Base-by-base conservation (phyloP, 495 filamentous ascomycete species). In the Echria macrotheca region DNA sequence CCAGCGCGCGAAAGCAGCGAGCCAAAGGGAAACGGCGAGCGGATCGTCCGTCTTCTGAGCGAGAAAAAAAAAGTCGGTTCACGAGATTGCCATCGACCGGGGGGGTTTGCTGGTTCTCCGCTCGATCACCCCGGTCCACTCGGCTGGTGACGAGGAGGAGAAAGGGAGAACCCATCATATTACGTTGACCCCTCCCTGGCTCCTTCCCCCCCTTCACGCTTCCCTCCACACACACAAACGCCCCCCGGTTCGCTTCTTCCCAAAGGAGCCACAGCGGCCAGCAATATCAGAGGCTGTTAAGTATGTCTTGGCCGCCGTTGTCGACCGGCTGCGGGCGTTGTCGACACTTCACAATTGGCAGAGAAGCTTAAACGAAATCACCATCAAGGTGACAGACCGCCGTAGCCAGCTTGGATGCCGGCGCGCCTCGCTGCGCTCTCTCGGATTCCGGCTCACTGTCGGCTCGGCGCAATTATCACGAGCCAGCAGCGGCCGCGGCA, bases 101-200 rank as follows among this genome's bases (percentile, higher is more conserved):
- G 64, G 57, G 58, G 6, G 43, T 41, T 23, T 47, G 50, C 32
- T 50, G 56, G 47, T 41, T 47, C 45, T 49, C 54, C 36, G 28
- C 50, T 22, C 26, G 54, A 33, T 29, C 29, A 53, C 56, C 66
- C 69, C 61, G 69, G 67, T 67, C 64, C 63, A 63, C 69, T 73
- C 69, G 69, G 69, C 67, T 72, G 63, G 67, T 63, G 56, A 61
- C 60, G 61, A 63, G 54, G 62, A 59, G 58, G 66, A 60, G 44
- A 58, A 61, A 53, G 61, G 60, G 60, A 68, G 60, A 47, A 58
- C 61, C 56, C 47, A 48, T 47, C 45, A 53, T 44, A 45, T 25
- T 46, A 46, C 44, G 26, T 33, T 23, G 44, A 46, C 44, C 18
- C 44, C 44, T 44, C 43, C 33, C 25, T 15, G 14, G 23, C 44